Percentiles rank a stretch among this genome's conserved stretches.
phyloP scores from a whole-genome alignment of 176 grass and related monocot species.

The Carex parvula region DNA sequence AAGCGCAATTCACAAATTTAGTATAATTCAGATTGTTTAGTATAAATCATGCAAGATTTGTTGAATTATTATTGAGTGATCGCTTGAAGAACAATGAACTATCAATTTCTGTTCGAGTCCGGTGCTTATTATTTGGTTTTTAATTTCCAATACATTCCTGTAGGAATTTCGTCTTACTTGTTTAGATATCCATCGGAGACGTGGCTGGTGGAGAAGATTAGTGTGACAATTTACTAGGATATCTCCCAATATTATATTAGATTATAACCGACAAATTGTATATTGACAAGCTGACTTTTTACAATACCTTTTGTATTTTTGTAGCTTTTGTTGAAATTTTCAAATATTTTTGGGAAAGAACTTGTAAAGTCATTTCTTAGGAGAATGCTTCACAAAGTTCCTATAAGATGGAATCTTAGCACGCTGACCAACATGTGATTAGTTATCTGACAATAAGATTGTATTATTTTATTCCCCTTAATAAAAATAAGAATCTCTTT shows the following conservation, averaged over 20 bases:
- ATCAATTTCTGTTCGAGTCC: background rate
- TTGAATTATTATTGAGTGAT: background rate
- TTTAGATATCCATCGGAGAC: background rate
- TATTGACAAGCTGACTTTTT: conserved; percentile 6
- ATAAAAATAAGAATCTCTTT: background rate
- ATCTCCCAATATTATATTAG: background rate
- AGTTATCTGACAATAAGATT: conserved; percentile 8
- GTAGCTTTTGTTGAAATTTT: background rate
- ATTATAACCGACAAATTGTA: background rate
- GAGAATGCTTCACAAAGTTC: background rate
- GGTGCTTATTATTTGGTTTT: background rate
- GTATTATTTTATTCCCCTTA: background rate
- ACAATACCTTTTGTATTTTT: background rate
- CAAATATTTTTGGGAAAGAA: background rate
- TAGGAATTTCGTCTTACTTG: background rate
- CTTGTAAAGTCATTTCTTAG: background rate
- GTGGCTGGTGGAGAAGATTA: background rate
- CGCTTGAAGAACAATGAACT: background rate
- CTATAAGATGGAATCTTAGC: background rate
- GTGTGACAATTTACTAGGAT: background rate
- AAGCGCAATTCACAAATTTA: background rate
- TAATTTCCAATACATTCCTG: background rate
- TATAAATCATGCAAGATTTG: background rate
- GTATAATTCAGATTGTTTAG: background rate
- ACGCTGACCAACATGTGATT: background rate